Evolutionary conservation across 2,329 filamentous ascomycete genomes (phyloP), one percentile per base, ranked within the genome.

Genomic region (Ceratocystis alfenasii): DNA sequence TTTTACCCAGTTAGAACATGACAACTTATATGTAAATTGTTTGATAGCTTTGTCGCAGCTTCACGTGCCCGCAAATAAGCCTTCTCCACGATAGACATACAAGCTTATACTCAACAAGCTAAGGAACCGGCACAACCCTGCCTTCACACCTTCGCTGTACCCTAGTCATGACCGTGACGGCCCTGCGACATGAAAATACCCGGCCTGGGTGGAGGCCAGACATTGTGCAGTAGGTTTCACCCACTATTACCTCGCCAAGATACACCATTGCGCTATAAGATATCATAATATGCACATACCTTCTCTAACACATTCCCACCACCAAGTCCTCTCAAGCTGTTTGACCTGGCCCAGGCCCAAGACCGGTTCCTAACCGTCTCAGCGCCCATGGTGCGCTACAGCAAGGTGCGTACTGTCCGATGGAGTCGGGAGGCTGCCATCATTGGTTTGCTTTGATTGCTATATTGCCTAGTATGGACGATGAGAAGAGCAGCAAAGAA

Each of bases 351-450:
- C 4, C 80, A 77, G 71, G 74, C 75, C 60, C 76, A 83, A 69
- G 76, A 78, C 44, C 77, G 80, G 67, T 81, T 84, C 59, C 69
- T 87, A 5, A 81, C 82, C 70, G 79, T 84, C 22, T 83, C 80
- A 59, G 85, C 85, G 15, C 85, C 85, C n/a, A 87, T 87, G 85
- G 85, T 87, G 65, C 78, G 85, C 68, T 87, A 84, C 72, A 82
- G 81, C 74, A 85, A 85, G 75, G 79, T 75, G 72, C 68, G 71
- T 61, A 59, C 28, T 59, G 55, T 59, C 28, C 8, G 5, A 36
- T 59, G 30, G 36, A 33, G 5, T 4, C 48, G 15, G n/a, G 30
- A 17, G 55, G 7, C 55, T 17, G 55, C 33, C 33, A 17, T 17
- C 30, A 59, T 17, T 33, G 30, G 10, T 36, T n/a, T 55, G 12